Conservation (phyloP, 805 yeast species). For the Ogataea sp. region DNA sequence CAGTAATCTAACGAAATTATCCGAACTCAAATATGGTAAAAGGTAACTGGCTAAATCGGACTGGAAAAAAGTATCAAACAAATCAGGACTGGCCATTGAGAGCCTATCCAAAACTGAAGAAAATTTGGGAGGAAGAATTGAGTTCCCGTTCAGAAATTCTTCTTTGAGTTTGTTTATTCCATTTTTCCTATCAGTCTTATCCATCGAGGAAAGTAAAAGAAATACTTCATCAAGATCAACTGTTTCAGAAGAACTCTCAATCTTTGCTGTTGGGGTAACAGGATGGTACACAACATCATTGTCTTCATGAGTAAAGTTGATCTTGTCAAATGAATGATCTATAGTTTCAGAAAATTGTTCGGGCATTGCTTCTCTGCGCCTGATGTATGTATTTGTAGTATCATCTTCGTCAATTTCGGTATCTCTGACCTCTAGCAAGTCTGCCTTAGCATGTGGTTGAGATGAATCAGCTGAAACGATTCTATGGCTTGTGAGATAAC, state of each 20-base stretch:
- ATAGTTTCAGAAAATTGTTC: not conserved
- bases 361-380: not conserved
- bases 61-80: conserved; percentile 12
- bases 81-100: conserved; percentile 13
- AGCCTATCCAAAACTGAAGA: conserved; percentile 15
- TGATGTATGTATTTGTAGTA: not conserved
- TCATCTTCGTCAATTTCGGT: not conserved
- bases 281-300: not conserved
- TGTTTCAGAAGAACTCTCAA: conserved; percentile 1
- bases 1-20: conserved; percentile 19
- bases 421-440: not conserved
- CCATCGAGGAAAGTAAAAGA: conserved; percentile 17
- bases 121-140: conserved; percentile 9
- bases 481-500: too few species aligned
- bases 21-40: conserved; percentile 11
- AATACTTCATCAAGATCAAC: conserved; percentile 8
- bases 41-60: not conserved
- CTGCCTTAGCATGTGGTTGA: too few species aligned
- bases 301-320: not conserved
- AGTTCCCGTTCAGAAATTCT: conserved; percentile 3
- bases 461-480: not conserved
- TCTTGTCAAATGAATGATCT: not conserved
- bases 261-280: not conserved
- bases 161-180: conserved; percentile 9
- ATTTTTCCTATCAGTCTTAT: conserved; percentile 11